Base-by-base conservation (phyloP, 1,284 basidiomycete genomes). In the Pseudozyma pruni region DNA sequence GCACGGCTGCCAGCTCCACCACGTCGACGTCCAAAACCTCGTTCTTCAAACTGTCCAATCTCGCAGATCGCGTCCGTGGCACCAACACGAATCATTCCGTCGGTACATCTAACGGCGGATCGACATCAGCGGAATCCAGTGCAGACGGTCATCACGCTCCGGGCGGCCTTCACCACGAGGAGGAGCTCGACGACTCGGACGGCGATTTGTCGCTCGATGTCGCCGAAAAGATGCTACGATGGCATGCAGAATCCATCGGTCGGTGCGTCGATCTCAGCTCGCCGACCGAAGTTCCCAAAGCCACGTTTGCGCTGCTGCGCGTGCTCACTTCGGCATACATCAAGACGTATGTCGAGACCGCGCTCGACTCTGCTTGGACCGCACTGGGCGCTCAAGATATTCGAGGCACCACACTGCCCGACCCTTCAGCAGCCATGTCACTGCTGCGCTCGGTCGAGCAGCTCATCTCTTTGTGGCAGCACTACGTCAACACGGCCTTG, bases 401-500 rank as follows among this genome's bases (percentile, higher is more conserved):
- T 22, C 64, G 79, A 1, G 59, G 59, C 1, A 80, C 86, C 16
- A 93, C 90, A 79, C 72, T 85, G 81, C 94, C 94, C 0, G 90
- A 87, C 72, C 84, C 97, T 13, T 62, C 59, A n/a, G 37, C 64
- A 7, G 49, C 59, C 4, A 59, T 80, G 52, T 55, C 72, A 7
- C 87, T 91, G 17, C 85, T 98, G 57, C 88, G 87, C 66, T 86
- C 87, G 1, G 88, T 91, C n/a, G 94, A 96, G 83, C 87, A 96
- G 48, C 90, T 96, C 59, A 92, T 91, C 76, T 91, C 96, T 79
- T 87, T 99, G 3, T 98, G 94, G 94, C 96, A 98, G 82, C 91
- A 93, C 82, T 99, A 98, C 83, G 89, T 93, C 72, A 90, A 90
- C 42, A 92, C 92, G 16, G 95, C 94, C 0, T 84, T 99, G 8